These are phyloP conservation scores for Chloroidium sp. DNA, from an alignment of 163 green algal species.

Conservation along the genomic window DNA sequence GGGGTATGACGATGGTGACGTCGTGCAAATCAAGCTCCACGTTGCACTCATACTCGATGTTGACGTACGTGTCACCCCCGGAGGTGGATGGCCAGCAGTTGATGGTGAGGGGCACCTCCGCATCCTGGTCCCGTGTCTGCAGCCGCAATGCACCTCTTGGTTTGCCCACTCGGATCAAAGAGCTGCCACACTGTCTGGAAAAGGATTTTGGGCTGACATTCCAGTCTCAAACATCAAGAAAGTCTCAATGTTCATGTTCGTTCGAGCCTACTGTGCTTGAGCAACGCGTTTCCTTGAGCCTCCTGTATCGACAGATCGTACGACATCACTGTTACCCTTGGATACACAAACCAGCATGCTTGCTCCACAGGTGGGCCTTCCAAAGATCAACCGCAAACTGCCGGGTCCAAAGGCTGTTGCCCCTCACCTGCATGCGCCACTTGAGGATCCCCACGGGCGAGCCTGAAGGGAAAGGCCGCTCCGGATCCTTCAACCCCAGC, in stretches of 20 bases:
- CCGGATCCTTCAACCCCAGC: conserved; percentile 87
- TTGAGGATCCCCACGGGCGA: conserved; percentile 90
- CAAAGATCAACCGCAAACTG: background rate
- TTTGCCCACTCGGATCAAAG: background rate
- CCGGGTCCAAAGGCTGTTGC: background rate
- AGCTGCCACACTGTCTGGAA: background rate
- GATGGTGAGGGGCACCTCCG: conserved; percentile 81
- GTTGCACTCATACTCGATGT: conserved; percentile 96
- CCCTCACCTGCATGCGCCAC: conserved; percentile 79
- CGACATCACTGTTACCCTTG: too few species aligned
- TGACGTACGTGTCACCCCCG: conserved; percentile 85
- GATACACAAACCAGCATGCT: too few species aligned
- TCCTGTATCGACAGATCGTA: too few species aligned
- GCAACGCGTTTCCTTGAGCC: too few species aligned
- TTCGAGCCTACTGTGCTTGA: too few species aligned
- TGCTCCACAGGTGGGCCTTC: background rate
- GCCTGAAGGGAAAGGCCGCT: conserved; percentile 86
- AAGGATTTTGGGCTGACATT: background rate
- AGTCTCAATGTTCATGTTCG: too few species aligned
- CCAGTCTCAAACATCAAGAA: background rate
- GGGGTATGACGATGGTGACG: conserved; percentile 85
- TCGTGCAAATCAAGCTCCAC: conserved; percentile 70
- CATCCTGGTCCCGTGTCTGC: conserved; percentile 52
- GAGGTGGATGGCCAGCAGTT: conserved; percentile 90
- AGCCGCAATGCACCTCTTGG: background rate